A percentile compares a stretch with the other conserved stretches of the same genome.
Conservation (phyloP, 2,329 filamentous ascomycete species). For the Xylaria hypoxylon region DNA sequence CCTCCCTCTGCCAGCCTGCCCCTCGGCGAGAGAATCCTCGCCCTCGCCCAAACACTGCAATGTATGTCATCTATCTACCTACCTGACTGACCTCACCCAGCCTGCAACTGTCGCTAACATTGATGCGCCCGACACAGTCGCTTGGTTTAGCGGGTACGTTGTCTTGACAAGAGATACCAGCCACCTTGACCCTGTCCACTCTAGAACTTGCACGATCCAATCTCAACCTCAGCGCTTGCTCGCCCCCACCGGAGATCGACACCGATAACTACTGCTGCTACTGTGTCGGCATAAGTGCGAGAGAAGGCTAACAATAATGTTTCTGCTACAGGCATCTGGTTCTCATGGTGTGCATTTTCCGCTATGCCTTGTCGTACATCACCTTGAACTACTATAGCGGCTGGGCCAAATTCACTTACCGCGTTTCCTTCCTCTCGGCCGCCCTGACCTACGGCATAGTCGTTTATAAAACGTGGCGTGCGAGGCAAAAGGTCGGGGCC, state of each 20-base stretch:
- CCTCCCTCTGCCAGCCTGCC: slow-evolving; percentile 77
- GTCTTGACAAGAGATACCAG: slow-evolving; percentile 24
- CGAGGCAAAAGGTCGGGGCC: slow-evolving; percentile 79
- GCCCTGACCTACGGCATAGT: slow-evolving; percentile 97
- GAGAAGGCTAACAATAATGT: slow-evolving; percentile 21
- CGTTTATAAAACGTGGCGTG: slow-evolving; percentile 96
- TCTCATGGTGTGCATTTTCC: slow-evolving; percentile 82
- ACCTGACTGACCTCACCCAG: slow-evolving; percentile 21
- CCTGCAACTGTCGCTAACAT: slow-evolving; percentile 51
- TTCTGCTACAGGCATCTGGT: slow-evolving; percentile 76
- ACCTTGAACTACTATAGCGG: slow-evolving; percentile 86
- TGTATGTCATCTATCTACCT: slow-evolving; percentile 66
- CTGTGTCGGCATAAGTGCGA: background rate
- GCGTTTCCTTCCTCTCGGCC: slow-evolving; percentile 88
- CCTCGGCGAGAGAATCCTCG: slow-evolving; percentile 78
- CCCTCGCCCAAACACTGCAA: slow-evolving; percentile 89
- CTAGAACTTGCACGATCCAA: slow-evolving; percentile 2
- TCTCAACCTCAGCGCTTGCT: slow-evolving; percentile 15
- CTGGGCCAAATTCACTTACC: slow-evolving; percentile 86
- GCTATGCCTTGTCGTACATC: slow-evolving; percentile 87
- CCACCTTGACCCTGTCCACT: slow-evolving; percentile 8
- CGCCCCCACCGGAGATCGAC: background rate
- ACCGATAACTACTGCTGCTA: background rate
- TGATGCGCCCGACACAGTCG: slow-evolving; percentile 62
- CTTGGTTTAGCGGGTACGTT: slow-evolving; percentile 83